Evolutionary conservation across 768 basidiomycete genomes (phyloP), one percentile per base, ranked within the genome.

Genomic region (Leccinum imitatum): DNA sequence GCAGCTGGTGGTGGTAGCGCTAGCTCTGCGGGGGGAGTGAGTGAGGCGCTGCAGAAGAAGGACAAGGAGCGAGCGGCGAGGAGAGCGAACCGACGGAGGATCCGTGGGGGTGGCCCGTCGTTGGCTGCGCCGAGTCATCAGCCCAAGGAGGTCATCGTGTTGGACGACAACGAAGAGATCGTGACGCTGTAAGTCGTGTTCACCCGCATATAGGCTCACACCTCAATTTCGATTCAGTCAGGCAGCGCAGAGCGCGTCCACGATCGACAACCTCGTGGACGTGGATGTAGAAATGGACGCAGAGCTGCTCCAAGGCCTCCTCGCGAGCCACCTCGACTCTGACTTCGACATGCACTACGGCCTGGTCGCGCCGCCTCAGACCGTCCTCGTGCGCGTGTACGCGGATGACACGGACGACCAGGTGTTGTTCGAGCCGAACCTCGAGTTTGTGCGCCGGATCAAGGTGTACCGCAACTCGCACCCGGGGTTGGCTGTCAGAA

Each of bases 351-450:
- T 81, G 15, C 78, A 85, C 64, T 98, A 93, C 63, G 95, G 95
- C 0, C 71, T 99, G 14, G 72, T 98, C 33, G 69, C 81, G 3
- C 86, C 91, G 0, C 87, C 90, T 65, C 84, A 97, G 65, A 87
- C 90, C 0, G 86, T 98, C 21, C 73, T 98, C 46, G 83, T 99
- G 31, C 84, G 95, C 3, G 83, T 91, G 1, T 99, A 94, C 69
- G 87, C 90, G 0, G 95, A 95, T 50, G 97, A 98, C 69, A 85
- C 90, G 3, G 97, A 99, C 65, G 97, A 99, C 71, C 82, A 87
- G 44, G 76, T 98, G 53, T 78, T 99, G 90, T 94, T 90, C 64
- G 97, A 99, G 69, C 95, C 96, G 3, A 91, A 87, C 66, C 88
- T 93, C 70, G 91, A 96, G 55, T 99, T 98, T 66, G 84, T 98